These are phyloP conservation scores for Lycium ferocissimum DNA, from an alignment of 257 asterid genomes.

Conservation along the genomic window DNA sequence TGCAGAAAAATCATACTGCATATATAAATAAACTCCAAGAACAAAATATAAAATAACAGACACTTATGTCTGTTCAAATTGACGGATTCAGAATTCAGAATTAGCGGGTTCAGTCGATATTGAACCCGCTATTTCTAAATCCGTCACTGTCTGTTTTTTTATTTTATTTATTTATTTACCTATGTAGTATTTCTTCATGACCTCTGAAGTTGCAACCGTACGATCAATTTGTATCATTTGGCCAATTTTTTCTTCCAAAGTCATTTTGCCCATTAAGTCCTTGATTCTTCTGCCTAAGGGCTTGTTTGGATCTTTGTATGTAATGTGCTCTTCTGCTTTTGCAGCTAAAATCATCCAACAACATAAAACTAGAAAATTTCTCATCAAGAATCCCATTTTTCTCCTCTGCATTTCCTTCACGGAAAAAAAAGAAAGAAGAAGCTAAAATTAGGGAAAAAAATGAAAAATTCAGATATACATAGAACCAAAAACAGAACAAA, in stretches of 20 bases:
- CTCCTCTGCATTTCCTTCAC: conserved; percentile 32
- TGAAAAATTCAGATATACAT: neutral
- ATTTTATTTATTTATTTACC: conserved; percentile 29
- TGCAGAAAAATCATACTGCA: neutral
- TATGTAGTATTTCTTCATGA: conserved; percentile 38
- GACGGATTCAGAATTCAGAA: neutral
- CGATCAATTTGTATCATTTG: conserved; percentile 45
- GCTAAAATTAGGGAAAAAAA: neutral
- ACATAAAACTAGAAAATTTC: conserved; percentile 23
- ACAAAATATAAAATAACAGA: neutral
- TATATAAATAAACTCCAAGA: accelerated
- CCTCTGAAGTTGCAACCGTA: conserved; percentile 30
- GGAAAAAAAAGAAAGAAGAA: neutral
- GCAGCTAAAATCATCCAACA: conserved; percentile 22
- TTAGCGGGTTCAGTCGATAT: too few species aligned
- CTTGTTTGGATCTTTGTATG: conserved; percentile 37
- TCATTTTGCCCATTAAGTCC: conserved; percentile 39
- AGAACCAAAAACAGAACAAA: neutral
- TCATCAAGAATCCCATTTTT: conserved; percentile 12
- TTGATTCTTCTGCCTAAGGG: conserved; percentile 37
- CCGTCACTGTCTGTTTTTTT: neutral
- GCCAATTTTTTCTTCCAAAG: conserved; percentile 41
- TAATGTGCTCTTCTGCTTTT: conserved; percentile 31
- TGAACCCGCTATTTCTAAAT: neutral
- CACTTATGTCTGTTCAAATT: neutral